Base-by-base conservation (phyloP, 768 basidiomycete genomes). In the Amanita molliuscula region DNA sequence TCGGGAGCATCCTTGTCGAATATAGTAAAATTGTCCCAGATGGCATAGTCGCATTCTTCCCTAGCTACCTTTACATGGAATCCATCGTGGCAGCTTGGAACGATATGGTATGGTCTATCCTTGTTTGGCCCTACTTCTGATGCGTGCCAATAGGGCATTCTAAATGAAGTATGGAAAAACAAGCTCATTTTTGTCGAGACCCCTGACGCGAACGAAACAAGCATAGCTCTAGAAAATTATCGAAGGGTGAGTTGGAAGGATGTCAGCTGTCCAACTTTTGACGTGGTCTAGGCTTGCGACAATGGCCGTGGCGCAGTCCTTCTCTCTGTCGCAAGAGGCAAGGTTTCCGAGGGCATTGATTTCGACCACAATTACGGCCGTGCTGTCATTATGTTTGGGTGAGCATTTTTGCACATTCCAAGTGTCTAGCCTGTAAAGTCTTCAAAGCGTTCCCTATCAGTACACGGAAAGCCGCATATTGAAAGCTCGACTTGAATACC, bases 81-180 rank as follows among this genome's bases (percentile, higher is more conserved):
- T 93, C 90, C 20, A 99, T 99, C 52, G 96, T 98, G 9, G 92
- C 93, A 2, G 96, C 96, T n/a, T 99, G 96, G 96, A 97, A 98
- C 61, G 96, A 99, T 65, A 99, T 99, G 96, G 96, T 94, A 63
- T 47, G 84, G n/a, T 47, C 7, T 68, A 41, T 43, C 18, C 31
- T 44, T 41, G 26, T 50, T 33, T 38, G 36, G 41, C 16, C 23
- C 20, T 41, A 48, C 15, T 6, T 16, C 13, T 40, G 11, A 44
- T 26, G 25, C 31, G 18, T 33, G 1, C 25, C 40, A 31, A 25
- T 60, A 99, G 96, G 95, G 95, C 35, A 98, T 99, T 56, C 71
- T 99, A 54, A 97, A 94, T 61, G 94, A 99, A 73, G 96, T 97
- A 15, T 97, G 96, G 93, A 98, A 98, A 67, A 82, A 97, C 72